Evolutionary conservation across 352 stramenopile genomes (phyloP), one percentile per base, ranked within the genome.

Genomic region (Thalassiosira pacifica): DNA sequence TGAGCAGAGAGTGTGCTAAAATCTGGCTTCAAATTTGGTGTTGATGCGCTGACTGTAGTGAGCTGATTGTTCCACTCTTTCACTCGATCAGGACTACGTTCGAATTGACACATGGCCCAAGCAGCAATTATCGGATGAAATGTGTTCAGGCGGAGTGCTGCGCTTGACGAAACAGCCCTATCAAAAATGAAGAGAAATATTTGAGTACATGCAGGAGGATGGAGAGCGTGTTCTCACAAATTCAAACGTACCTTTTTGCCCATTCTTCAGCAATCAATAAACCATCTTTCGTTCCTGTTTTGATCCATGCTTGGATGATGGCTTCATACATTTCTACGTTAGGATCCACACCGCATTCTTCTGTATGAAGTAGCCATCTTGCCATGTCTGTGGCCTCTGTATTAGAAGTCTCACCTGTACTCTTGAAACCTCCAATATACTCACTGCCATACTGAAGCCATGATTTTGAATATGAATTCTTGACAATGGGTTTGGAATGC

Each of bases 81-180:
- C 8, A 94, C 85, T 63, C 85, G 80, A 59, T 82, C 48, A 26
- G 81, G 82, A 31, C 76, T 80, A 61, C 83, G 83, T 5, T 84
- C 65, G 53, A 76, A 67, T 60, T 83, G 79, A 26, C 70, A 88
- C 63, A 91, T 70, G 32, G 80, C 61, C 87, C 86, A 93, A 64
- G 89, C 79, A 40, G 86, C 86, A 53, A 95, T 65, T 64, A 94
- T 93, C n/a, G 91, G 91, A 63, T 92, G 80, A 75, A 94, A 93
- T 55, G 86, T 91, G 22, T 92, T 63, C 11, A 90, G 22, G 3
- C 83, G 73, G 34, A 83, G 75, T 31, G 40, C 22, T 29, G 74
- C 19, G 42, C 32, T 64, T 22, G 31, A 76, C 1, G 69, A 72
- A 52, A 83, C 55, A 32, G 61, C 64, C 24, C 79, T 74, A 24